phyloP scores from a whole-genome alignment of 1,284 basidiomycete genomes.

The Boletus sp. region DNA sequence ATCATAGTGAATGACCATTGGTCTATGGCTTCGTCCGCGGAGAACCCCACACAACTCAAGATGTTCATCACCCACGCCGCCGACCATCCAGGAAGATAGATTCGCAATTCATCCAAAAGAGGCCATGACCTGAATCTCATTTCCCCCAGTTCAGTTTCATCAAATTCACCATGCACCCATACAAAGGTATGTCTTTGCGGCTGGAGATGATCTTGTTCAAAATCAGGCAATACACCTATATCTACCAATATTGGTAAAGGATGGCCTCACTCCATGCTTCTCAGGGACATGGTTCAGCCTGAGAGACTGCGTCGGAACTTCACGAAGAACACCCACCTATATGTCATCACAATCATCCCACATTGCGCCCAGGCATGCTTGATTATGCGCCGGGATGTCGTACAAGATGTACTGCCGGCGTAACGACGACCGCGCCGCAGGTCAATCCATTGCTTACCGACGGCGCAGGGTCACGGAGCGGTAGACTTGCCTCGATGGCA shows the following conservation, averaged over 20 bases:
- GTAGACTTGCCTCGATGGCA: not conserved
- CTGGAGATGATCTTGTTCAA: not conserved
- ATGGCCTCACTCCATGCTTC: not conserved
- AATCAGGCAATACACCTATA: not conserved
- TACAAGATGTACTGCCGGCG: not conserved
- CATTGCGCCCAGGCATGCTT: slow-evolving; percentile 6
- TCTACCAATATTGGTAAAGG: not conserved
- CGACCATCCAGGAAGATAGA: slow-evolving; percentile 1
- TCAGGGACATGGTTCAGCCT: not conserved
- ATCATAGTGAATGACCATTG: no score
- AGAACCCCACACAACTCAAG: not conserved
- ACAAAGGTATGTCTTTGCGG: not conserved
- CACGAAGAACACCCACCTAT: not conserved
- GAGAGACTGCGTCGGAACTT: slow-evolving; percentile 2
- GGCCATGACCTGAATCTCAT: not conserved
- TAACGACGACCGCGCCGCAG: not conserved
- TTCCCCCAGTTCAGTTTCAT: not conserved
- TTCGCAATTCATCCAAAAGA: not conserved
- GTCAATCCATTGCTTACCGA: slow-evolving; percentile 10
- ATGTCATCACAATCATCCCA: not conserved
- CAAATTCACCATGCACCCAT: not conserved
- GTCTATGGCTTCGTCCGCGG: slow-evolving; percentile 1
- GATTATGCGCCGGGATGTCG: not conserved
- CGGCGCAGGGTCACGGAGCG: slow-evolving; percentile 1
- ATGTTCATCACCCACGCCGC: not conserved